A percentile compares a stretch with the other conserved stretches of the same genome.
Evolutionary conservation across 352 stramenopile genomes (phyloP).

Genomic region (Phytophthora kernoviae): DNA sequence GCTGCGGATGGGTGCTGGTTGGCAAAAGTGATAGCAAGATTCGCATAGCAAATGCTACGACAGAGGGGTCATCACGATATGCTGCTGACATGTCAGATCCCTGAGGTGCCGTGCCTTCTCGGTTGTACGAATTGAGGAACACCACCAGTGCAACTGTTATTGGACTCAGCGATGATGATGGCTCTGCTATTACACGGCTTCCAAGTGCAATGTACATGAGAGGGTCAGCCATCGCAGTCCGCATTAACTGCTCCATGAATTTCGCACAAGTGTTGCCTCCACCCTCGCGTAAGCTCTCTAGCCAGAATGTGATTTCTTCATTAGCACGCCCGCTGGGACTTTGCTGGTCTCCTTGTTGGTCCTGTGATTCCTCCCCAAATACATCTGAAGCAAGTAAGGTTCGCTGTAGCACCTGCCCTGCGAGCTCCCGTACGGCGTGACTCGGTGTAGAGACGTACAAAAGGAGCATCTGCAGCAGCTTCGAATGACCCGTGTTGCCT

Average conservation of each 20-base stretch:
- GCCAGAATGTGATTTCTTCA: constrained; percentile 71
- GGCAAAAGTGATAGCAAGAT: constrained; percentile 47
- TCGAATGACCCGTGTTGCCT: constrained; percentile 37
- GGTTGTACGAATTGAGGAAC: constrained; percentile 40
- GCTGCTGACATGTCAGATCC: constrained; percentile 13
- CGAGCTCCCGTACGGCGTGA: constrained; percentile 43
- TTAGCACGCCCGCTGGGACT: constrained; percentile 22
- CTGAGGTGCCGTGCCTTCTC: not conserved
- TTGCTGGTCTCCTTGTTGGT: not conserved
- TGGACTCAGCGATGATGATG: constrained; percentile 40
- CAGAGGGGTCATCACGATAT: constrained; percentile 29
- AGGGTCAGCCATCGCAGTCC: constrained; percentile 49
- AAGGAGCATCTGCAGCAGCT: constrained; percentile 69
- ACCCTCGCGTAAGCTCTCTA: constrained; percentile 56
- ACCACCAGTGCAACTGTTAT: constrained; percentile 53
- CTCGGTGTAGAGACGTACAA: constrained; percentile 55
- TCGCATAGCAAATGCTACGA: constrained; percentile 46
- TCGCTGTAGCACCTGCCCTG: constrained; percentile 55
- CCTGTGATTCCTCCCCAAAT: constrained; percentile 46
- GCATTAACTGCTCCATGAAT: constrained; percentile 55
- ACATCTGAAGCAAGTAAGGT: constrained; percentile 56
- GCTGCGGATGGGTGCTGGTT: constrained; percentile 33
- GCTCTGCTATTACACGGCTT: constrained; percentile 16
- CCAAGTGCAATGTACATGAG: constrained; percentile 50
- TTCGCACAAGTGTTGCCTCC: constrained; percentile 36